A percentile compares a stretch with the other conserved stretches of the same genome.
phyloP scores from a whole-genome alignment of 1,284 basidiomycete genomes.

The Heterobasidion irregulare region DNA sequence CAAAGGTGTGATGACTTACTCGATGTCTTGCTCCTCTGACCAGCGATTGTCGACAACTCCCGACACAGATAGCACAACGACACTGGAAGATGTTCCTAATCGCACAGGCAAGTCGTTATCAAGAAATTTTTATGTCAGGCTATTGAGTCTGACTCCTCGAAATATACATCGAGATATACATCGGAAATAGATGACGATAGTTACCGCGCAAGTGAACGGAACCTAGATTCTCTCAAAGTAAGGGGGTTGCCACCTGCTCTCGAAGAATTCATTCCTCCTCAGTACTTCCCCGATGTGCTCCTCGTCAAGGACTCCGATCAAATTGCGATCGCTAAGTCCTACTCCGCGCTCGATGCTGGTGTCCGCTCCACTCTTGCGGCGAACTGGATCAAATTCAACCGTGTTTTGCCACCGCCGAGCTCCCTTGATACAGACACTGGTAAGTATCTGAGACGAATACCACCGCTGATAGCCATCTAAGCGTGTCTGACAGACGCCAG shows the following conservation, averaged over 20 bases:
- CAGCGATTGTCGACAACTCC: no score
- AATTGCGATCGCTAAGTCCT: neutral
- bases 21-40: no score
- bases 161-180: no score
- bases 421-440: neutral
- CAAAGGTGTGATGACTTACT: no score
- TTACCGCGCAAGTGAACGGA: neutral
- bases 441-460: neutral
- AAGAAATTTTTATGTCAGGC: no score
- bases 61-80: no score
- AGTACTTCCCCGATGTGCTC: constrained; percentile 24
- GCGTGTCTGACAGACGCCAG: neutral
- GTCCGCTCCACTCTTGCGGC: neutral
- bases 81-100: no score
- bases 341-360: neutral
- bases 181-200: neutral
- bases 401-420: neutral
- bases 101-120: no score
- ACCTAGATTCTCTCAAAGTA: neutral
- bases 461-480: neutral
- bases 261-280: constrained; percentile 22
- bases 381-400: neutral
- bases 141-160: no score
- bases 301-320: constrained; percentile 20
- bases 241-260: constrained; percentile 9